Percentiles rank a stretch among this genome's conserved stretches.
These are phyloP conservation scores for Eudorina sp. DNA, from an alignment of 139 green algal genomes.

Conservation along the genomic window DNA sequence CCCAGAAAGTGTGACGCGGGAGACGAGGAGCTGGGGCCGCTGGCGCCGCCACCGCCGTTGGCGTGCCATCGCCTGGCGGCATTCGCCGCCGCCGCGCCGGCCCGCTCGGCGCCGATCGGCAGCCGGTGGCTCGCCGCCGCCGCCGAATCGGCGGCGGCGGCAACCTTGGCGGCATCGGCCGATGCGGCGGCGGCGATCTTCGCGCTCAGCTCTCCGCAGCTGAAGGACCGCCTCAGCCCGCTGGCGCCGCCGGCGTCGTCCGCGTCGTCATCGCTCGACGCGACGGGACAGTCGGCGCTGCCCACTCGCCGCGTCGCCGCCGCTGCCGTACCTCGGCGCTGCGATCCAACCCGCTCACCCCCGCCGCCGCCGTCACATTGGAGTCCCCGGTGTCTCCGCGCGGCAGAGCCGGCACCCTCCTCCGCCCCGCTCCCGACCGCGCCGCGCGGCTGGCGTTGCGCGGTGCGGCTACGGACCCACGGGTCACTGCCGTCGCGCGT, in stretches of 20 bases:
- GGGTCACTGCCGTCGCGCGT: background rate
- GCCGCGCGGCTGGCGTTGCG: background rate
- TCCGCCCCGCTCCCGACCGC: no score
- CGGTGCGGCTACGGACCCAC: background rate
- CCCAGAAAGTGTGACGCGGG: no score
- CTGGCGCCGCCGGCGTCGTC: background rate
- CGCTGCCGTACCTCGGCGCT: no score
- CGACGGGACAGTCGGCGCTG: background rate
- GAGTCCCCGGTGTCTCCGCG: background rate
- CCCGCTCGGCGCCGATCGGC: no score
- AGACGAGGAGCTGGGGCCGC: background rate
- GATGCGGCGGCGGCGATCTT: background rate
- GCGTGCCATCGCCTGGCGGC: background rate
- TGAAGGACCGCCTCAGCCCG: background rate
- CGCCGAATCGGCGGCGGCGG: background rate
- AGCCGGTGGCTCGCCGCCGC: no score
- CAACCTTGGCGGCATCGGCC: background rate
- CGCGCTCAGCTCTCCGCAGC: background rate
- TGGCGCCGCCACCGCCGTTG: background rate
- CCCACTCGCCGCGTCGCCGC: background rate
- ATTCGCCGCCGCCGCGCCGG: background rate
- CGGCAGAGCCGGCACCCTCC: background rate
- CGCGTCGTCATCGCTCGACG: background rate
- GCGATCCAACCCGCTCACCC: no score
- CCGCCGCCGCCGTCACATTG: background rate